These are phyloP conservation scores for Pistacia atlantica DNA, from an alignment of 345 rosid species.

Conservation along the genomic window DNA sequence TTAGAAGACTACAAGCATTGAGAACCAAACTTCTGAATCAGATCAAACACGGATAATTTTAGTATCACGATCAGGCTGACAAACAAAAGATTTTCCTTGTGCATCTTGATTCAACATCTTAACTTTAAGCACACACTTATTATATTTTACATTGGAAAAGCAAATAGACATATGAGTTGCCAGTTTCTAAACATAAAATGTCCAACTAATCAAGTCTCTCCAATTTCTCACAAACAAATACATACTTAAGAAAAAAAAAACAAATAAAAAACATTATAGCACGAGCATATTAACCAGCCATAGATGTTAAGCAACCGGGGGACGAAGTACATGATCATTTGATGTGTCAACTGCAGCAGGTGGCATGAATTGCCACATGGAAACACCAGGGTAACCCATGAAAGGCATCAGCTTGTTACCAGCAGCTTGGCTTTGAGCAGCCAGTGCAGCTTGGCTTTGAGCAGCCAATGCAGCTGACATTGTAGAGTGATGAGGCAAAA, in stretches of 20 bases:
- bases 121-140: neutral
- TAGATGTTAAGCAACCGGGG: constrained; percentile 25
- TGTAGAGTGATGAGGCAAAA: constrained; percentile 15
- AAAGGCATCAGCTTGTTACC: constrained; percentile 29
- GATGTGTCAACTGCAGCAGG: constrained; percentile 29
- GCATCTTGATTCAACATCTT: neutral
- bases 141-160: constrained; percentile 4
- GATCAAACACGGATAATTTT: neutral
- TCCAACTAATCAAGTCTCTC: constrained; percentile 9
- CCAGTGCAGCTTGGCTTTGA: constrained; percentile 16
- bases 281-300: constrained; percentile 13
- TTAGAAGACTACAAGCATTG: neutral
- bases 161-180: neutral
- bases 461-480: constrained; percentile 16
- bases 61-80: neutral
- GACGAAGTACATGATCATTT: constrained; percentile 25
- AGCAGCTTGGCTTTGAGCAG: constrained; percentile 19
- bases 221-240: neutral
- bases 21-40: neutral
- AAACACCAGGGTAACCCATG: constrained; percentile 25
- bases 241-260: neutral
- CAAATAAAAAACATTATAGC: neutral
- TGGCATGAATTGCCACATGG: constrained; percentile 34
- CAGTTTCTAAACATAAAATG: constrained; percentile 8
- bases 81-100: neutral